phyloP scores from a whole-genome alignment of 148 eudicot species.

The Diospyros lotus region DNA sequence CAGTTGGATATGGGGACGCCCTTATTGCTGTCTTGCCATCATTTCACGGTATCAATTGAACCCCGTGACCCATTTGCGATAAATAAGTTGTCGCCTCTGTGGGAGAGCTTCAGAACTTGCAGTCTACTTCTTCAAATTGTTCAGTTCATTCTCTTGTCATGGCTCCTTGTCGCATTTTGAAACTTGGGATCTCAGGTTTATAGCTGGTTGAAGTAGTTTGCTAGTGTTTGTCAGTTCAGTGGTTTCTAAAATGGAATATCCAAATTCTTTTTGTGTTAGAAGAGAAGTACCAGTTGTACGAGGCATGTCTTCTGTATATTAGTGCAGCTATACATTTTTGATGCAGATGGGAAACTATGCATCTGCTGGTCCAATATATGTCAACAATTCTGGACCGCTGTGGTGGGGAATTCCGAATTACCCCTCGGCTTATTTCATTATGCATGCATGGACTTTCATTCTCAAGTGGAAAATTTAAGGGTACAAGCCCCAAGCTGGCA shows the following conservation, averaged over 20 bases:
- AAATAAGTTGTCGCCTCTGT: not conserved
- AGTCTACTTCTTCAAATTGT: constrained; percentile 1
- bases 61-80: not conserved
- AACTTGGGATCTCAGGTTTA: not conserved
- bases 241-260: not conserved
- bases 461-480: not conserved
- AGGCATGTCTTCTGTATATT: not conserved
- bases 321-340: not conserved
- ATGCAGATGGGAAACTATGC: not conserved
- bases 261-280: not conserved
- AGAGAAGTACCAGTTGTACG: constrained; percentile 1
- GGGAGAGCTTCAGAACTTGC: not conserved
- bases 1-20: constrained; percentile 85
- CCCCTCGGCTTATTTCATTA: not conserved
- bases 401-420: not conserved
- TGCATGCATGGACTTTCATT: not conserved
- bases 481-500: not conserved
- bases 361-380: no score
- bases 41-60: constrained; percentile 46
- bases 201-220: constrained; percentile 10
- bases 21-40: constrained; percentile 82
- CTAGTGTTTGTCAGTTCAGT: constrained; percentile 1
- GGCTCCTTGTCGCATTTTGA: not conserved
- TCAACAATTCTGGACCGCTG: not conserved
- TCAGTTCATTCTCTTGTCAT: constrained; percentile 12